Evolutionary conservation across 1,139 yeast species (phyloP).

Genomic region (Yarrowia galli): DNA sequence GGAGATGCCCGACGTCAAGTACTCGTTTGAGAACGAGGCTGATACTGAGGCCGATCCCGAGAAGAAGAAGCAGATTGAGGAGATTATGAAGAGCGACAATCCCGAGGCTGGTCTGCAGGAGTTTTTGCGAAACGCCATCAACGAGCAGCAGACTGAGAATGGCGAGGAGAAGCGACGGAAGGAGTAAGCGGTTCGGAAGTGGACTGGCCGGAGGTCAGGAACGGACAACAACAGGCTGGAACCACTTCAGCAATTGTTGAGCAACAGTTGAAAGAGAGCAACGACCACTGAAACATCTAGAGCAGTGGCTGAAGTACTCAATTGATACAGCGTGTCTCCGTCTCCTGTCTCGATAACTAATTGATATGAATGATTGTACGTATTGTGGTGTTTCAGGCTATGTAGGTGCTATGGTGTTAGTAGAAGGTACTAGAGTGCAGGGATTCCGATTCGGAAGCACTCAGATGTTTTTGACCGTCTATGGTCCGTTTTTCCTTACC

Average conservation of each 20-base stretch:
- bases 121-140: slow-evolving; percentile 69
- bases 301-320: too few relatives aligned
- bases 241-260: too few relatives aligned
- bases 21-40: slow-evolving; percentile 45
- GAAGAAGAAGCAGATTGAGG: slow-evolving; percentile 69
- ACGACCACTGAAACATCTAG: too few relatives aligned
- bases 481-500: too few relatives aligned
- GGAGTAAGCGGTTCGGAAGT: neutral
- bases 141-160: slow-evolving; percentile 53
- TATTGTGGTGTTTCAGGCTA: too few relatives aligned
- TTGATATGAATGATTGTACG: neutral
- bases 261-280: too few relatives aligned
- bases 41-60: slow-evolving; percentile 56
- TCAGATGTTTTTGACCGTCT: too few relatives aligned
- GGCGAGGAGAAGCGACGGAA: slow-evolving; percentile 13
- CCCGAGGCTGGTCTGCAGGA: slow-evolving; percentile 79
- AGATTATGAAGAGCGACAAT: slow-evolving; percentile 75
- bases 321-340: neutral
- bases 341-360: neutral
- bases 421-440: too few relatives aligned
- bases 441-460: too few relatives aligned
- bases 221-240: neutral
- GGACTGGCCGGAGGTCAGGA: slow-evolving; percentile 11
- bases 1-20: slow-evolving; percentile 42
- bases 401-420: too few relatives aligned